Evolutionary conservation across 192 early-diverging fungal genomes (phyloP), one percentile per base, ranked within the genome.

Genomic region (Coemansia sp.): DNA sequence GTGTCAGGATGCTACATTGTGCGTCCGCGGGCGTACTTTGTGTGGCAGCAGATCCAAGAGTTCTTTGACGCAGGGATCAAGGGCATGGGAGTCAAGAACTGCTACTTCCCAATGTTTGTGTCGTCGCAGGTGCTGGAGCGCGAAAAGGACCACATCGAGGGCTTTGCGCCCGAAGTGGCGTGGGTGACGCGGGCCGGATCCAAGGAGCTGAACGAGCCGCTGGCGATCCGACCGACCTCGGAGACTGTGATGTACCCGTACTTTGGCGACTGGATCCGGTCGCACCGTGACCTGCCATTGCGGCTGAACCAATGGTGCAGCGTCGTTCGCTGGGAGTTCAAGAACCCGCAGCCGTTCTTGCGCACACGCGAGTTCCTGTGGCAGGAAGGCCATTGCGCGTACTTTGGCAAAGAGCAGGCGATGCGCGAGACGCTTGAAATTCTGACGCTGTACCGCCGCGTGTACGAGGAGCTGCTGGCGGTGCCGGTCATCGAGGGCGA

Each of bases 51-150:
- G 76, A 93, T 99, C 61, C 94, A 96, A 68, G 85, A 86, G 64
- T 99, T 93, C 83, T 95, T 99, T 77, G 94, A 93, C 58, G 87
- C 69, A 21, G 89, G 83, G 14, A 98, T 99, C 73, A 89, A 90
- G 63, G 87, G 95, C 56, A 75, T 93, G 70, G 96, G 96, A 53
- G 94, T 99, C 21, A 93, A 95, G 65, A 93, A 98, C 80, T 90
- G 91, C 72, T 99, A 97, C 83, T 99, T 99, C 88, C 97, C 97
- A 56, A 99, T 99, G 96, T 99, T 99, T 82, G 94, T 99, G 12
- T 90, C 94, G 15, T 82, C 83, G 62, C 80, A 85, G 64, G 89
- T 89, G 48, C 85, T 99, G 67, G 89, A 99, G 66, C 86, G 86
- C 63, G 97, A 99, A 75, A 99, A 99, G 89, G 95, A 97, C 64